A percentile compares a stretch with the other conserved stretches of the same genome.
Conservation (phyloP, 305 asterid genomes). For the Fraxinus xanthoxyloides region DNA sequence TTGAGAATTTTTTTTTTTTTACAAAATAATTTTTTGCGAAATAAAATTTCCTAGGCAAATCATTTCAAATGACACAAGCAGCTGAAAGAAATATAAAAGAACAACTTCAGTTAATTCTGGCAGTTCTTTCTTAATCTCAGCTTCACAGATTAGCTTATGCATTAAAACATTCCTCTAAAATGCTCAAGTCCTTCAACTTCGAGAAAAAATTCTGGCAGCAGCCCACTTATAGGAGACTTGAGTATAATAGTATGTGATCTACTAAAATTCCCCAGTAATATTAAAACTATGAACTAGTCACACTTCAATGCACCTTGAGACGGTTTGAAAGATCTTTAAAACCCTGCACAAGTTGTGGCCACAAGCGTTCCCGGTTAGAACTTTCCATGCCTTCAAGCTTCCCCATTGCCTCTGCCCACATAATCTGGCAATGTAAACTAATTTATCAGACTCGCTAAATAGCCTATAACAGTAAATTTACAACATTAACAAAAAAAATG, state of each 20-base stretch:
- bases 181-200: not conserved
- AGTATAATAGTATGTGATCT: not conserved
- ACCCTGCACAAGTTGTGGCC: slow-evolving; percentile 95
- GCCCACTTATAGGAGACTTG: not conserved
- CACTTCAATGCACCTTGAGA: slow-evolving; percentile 63
- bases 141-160: not conserved
- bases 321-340: slow-evolving; percentile 95
- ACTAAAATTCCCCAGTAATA: not conserved
- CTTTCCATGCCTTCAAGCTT: slow-evolving; percentile 98
- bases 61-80: not conserved
- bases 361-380: slow-evolving; percentile 81
- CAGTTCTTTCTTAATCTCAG: not conserved
- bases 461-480: slow-evolving; percentile 11
- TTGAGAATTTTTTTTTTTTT: not conserved
- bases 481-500: slow-evolving; percentile 18
- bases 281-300: not conserved
- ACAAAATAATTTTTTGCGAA: not conserved
- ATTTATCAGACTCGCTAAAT: slow-evolving; percentile 31
- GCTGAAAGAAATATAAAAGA: not conserved
- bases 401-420: slow-evolving; percentile 98
- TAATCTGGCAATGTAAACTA: slow-evolving; percentile 66
- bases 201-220: not conserved
- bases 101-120: not conserved
- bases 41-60: not conserved
- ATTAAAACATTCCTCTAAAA: not conserved